A percentile compares a stretch with the other conserved stretches of the same genome.
phyloP scores from a whole-genome alignment of 495 filamentous ascomycete genomes.

The Stereocaulon alpinum region DNA sequence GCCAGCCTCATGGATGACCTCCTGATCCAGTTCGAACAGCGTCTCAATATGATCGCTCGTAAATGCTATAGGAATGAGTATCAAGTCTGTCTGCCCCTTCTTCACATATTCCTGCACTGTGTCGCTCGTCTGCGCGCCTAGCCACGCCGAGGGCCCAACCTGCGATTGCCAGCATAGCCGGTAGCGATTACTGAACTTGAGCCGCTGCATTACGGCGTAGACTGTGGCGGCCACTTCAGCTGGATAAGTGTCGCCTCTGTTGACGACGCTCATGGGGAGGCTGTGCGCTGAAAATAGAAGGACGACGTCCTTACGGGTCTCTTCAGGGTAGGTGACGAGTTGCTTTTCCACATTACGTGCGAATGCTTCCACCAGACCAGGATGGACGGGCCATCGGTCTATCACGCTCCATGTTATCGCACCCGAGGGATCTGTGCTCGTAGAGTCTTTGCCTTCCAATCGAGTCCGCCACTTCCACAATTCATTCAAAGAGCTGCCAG shows the following conservation, averaged over 20 bases:
- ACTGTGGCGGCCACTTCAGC: conserved; percentile 97
- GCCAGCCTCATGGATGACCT: conserved; percentile 86
- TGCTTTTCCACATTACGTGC: conserved; percentile 80
- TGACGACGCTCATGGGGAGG: conserved; percentile 93
- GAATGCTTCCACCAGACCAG: conserved; percentile 82
- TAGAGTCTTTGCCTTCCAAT: conserved; percentile 63
- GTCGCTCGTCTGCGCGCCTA: conserved; percentile 83
- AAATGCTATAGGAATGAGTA: conserved; percentile 94
- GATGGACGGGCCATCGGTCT: conserved; percentile 90
- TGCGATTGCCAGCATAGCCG: conserved; percentile 97
- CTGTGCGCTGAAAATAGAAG: conserved; percentile 92
- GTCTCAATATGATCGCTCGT: conserved; percentile 99
- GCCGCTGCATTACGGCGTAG: conserved; percentile 84
- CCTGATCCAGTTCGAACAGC: conserved; percentile 86
- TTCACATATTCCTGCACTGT: conserved; percentile 83
- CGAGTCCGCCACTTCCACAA: conserved; percentile 92
- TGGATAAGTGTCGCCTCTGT: conserved; percentile 91
- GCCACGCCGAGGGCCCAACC: conserved; percentile 90
- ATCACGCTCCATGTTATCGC: conserved; percentile 94
- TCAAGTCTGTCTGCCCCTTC: conserved; percentile 80
- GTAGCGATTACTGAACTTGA: conserved; percentile 80
- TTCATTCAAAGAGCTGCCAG: conserved; percentile 91
- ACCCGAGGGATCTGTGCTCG: conserved; percentile 45
- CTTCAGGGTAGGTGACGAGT: conserved; percentile 70
- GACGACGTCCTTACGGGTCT: conserved; percentile 66